Percentiles rank a stretch among this genome's conserved stretches.
These are phyloP conservation scores for Elongisporangium undulatum DNA, from an alignment of 352 stramenopile genomes.

Conservation along the genomic window DNA sequence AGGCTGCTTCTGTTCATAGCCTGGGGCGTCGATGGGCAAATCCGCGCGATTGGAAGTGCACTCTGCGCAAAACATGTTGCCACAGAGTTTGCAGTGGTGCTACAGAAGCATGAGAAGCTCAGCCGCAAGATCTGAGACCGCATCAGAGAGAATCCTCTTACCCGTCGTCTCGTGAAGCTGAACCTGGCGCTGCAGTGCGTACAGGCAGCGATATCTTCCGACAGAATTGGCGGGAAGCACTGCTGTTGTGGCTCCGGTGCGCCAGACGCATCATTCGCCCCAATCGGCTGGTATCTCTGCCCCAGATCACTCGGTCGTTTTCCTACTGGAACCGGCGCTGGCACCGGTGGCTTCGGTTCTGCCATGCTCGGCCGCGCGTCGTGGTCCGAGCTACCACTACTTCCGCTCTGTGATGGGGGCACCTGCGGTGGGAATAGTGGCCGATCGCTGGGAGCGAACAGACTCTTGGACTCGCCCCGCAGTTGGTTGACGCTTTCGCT, in stretches of 20 bases:
- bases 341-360: background rate
- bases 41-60: constrained; percentile 70
- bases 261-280: constrained; percentile 21
- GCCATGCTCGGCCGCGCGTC: too few relatives aligned
- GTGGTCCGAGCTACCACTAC: background rate
- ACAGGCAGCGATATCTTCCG: constrained; percentile 25
- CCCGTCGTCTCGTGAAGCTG: constrained; percentile 62
- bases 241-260: background rate
- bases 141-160: constrained; percentile 14
- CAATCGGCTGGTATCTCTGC: constrained; percentile 4
- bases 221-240: background rate
- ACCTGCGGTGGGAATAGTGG: background rate
- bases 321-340: background rate
- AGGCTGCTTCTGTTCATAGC: constrained; percentile 66
- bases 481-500: background rate
- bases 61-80: constrained; percentile 67
- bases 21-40: constrained; percentile 47
- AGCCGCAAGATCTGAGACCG: background rate
- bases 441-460: background rate
- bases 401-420: background rate
- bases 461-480: background rate
- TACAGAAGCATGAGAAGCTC: constrained; percentile 6
- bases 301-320: background rate
- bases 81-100: constrained; percentile 78
- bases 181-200: constrained; percentile 71